phyloP scores from a whole-genome alignment of 108 stramenopile genomes.

The Nannochloropsis gaditana region DNA sequence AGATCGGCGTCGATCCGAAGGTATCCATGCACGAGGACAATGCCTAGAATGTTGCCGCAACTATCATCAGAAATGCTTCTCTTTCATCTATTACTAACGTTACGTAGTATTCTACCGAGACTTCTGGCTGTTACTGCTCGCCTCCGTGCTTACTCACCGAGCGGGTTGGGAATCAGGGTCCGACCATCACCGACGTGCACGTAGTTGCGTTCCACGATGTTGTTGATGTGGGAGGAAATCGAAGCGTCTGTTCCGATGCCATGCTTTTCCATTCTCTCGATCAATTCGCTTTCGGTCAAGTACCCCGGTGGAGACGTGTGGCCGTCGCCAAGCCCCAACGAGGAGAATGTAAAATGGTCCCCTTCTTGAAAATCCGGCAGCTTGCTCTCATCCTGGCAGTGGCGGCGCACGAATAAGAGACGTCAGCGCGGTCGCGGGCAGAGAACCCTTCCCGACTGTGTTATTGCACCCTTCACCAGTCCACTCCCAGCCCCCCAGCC shows the following conservation, averaged over 20 bases:
- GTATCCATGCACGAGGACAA: slow-evolving; percentile 79
- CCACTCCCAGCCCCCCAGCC: background rate
- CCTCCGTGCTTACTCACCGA: slow-evolving; percentile 45
- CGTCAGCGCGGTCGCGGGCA: background rate
- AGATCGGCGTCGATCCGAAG: slow-evolving; percentile 74
- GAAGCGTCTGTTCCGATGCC: slow-evolving; percentile 92
- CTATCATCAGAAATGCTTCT: too few species aligned
- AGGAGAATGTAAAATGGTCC: background rate
- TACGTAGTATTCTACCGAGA: background rate
- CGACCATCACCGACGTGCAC: slow-evolving; percentile 66
- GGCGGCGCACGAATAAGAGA: background rate
- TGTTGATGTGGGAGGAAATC: slow-evolving; percentile 77
- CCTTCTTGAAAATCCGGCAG: slow-evolving; percentile 11
- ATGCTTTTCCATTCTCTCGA: slow-evolving; percentile 71
- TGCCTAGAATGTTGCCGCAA: slow-evolving; percentile 28
- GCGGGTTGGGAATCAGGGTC: slow-evolving; percentile 68
- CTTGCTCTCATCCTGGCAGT: background rate
- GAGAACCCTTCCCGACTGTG: too few species aligned
- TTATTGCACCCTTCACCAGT: background rate
- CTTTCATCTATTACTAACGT: background rate
- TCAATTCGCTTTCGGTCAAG: slow-evolving; percentile 77
- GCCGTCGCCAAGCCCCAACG: slow-evolving; percentile 48
- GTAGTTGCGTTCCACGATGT: slow-evolving; percentile 76
- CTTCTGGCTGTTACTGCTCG: background rate
- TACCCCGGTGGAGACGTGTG: slow-evolving; percentile 76